phyloP scores from a whole-genome alignment of 345 rosid species.

The Camelina neglecta region DNA sequence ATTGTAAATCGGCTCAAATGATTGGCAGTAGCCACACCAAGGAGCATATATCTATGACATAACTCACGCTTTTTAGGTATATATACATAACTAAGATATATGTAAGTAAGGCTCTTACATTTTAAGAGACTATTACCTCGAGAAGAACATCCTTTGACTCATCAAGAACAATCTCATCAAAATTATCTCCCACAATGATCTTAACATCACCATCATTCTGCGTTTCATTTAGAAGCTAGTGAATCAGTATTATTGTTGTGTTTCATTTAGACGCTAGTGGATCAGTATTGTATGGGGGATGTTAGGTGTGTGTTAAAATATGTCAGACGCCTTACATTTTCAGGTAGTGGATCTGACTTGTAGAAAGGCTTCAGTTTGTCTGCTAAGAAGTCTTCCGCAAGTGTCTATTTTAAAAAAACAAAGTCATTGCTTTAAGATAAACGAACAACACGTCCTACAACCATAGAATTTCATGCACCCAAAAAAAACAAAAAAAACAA shows the following conservation, averaged over 20 bases:
- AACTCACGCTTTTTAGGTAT: conserved; percentile 14
- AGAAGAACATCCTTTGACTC: conserved; percentile 97
- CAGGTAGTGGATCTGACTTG: conserved; percentile 95
- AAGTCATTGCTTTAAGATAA: conserved; percentile 2
- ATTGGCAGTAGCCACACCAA: conserved; percentile 98
- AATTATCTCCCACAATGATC: conserved; percentile 86
- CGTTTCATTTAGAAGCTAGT: conserved; percentile 24
- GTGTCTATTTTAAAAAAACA: conserved; percentile 47
- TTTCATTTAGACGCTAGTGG: conserved; percentile 26
- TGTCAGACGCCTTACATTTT: conserved; percentile 59
- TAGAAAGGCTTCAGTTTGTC: conserved; percentile 91
- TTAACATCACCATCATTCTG: conserved; percentile 96
- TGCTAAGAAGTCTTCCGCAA: conserved; percentile 76
- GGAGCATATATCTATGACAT: conserved; percentile 87
- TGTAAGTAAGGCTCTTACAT: conserved; percentile 3
- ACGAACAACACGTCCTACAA: conserved; percentile 8
- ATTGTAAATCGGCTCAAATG: conserved; percentile 88
- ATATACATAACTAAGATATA: conserved; percentile 13
- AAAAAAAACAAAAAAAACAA: too few species aligned
- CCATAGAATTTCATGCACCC: not conserved
- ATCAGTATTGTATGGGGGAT: conserved; percentile 33
- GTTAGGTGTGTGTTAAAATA: not conserved
- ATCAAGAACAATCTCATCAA: conserved; percentile 92
- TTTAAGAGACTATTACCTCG: conserved; percentile 60
- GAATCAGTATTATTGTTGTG: conserved; percentile 40